These are phyloP conservation scores for Stagonosporopsis rhizophila DNA, from an alignment of 2,329 filamentous ascomycete species.

Conservation along the genomic window DNA sequence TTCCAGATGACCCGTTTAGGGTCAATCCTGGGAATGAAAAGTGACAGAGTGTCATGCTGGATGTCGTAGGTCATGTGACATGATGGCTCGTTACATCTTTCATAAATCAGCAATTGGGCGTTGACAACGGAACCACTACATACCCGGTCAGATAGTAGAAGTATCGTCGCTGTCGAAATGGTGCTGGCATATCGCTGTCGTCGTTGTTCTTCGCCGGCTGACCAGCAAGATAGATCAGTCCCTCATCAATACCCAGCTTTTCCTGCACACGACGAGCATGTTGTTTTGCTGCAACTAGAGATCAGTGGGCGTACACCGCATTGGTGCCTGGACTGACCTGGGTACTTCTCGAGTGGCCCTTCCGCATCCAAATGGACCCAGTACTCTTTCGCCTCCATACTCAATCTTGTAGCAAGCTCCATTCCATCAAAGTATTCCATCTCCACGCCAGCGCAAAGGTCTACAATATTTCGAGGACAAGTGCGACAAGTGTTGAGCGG, in stretches of 20 bases:
- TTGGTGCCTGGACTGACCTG: conserved; percentile 35
- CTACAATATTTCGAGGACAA: background rate
- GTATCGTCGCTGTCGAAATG: conserved; percentile 67
- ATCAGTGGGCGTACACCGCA: background rate
- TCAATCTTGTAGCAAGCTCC: conserved; percentile 38
- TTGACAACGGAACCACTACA: conserved; percentile 10
- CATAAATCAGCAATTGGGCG: conserved; percentile 16
- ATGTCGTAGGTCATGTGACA: conserved; percentile 66
- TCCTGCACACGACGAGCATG: conserved; percentile 50
- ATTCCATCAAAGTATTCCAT: conserved; percentile 39
- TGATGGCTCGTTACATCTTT: conserved; percentile 57
- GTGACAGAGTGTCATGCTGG: conserved; percentile 66
- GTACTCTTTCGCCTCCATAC: conserved; percentile 39
- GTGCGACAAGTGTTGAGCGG: conserved; percentile 5
- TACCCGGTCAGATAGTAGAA: conserved; percentile 67
- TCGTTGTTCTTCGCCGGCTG: conserved; percentile 58
- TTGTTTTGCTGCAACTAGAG: conserved; percentile 44
- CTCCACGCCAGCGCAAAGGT: conserved; percentile 12
- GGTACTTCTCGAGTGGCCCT: conserved; percentile 49
- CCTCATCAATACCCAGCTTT: conserved; percentile 42
- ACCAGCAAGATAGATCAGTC: conserved; percentile 65
- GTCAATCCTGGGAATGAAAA: conserved; percentile 77
- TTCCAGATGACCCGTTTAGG: conserved; percentile 68
- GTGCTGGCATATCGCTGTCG: conserved; percentile 65
- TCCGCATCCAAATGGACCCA: conserved; percentile 46